Evolutionary conservation across 441 rosid genomes (phyloP).

Genomic region (Mallotus japonicus): DNA sequence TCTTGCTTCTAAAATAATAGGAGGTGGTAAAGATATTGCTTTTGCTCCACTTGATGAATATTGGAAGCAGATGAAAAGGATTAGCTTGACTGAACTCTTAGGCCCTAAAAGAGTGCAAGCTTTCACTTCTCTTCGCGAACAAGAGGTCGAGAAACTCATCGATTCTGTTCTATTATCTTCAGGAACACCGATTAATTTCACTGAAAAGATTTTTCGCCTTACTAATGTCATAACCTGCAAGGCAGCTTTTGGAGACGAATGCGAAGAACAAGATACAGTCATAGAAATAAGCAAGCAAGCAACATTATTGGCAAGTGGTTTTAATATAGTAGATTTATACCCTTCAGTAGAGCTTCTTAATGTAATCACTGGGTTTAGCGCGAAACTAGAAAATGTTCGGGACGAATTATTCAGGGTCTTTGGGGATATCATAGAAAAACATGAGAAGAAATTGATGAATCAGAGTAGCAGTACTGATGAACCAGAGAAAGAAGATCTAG

Average conservation of each 20-base stretch:
- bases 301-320: slow-evolving; percentile 20
- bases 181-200: slow-evolving; percentile 18
- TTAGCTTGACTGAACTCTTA: slow-evolving; percentile 21
- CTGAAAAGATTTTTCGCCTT: slow-evolving; percentile 8
- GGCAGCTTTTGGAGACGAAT: slow-evolving; percentile 27
- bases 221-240: slow-evolving; percentile 16
- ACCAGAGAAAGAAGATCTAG: slow-evolving; percentile 22
- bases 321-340: slow-evolving; percentile 23
- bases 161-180: not conserved
- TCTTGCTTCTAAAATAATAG: slow-evolving; percentile 21
- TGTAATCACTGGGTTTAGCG: slow-evolving; percentile 20
- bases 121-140: slow-evolving; percentile 23
- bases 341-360: slow-evolving; percentile 28
- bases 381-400: not conserved
- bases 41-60: slow-evolving; percentile 25
- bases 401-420: slow-evolving; percentile 17
- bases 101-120: slow-evolving; percentile 21
- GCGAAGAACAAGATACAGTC: slow-evolving; percentile 20
- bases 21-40: slow-evolving; percentile 20
- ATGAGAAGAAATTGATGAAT: slow-evolving; percentile 12
- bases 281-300: slow-evolving; percentile 7
- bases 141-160: slow-evolving; percentile 24
- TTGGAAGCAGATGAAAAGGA: slow-evolving; percentile 27
- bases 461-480: not conserved
- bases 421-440: slow-evolving; percentile 20